Evolutionary conservation across 371 early-diverging fungal species (phyloP).

Genomic region (Rhizopus microsporus): DNA sequence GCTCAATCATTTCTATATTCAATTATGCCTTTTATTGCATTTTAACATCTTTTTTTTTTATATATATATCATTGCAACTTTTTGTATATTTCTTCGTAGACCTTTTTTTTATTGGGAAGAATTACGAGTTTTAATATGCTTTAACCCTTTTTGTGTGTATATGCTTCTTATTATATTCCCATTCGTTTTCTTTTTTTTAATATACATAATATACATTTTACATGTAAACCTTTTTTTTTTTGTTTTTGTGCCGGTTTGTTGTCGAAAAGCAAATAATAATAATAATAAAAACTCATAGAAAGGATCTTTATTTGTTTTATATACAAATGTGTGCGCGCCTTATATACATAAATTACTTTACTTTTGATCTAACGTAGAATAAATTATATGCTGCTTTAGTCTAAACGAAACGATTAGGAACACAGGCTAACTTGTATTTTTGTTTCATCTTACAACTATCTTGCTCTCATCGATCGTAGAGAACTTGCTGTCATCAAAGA

Average conservation of each 20-base stretch:
- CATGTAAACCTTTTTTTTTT: too few relatives aligned
- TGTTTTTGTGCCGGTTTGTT: too few relatives aligned
- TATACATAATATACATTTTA: not conserved
- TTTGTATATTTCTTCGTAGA: not conserved
- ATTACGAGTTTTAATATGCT: not conserved
- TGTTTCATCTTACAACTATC: constrained; percentile 54
- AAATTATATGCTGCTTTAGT: constrained; percentile 37
- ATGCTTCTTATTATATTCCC: not conserved
- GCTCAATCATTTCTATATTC: not conserved
- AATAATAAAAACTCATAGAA: too few relatives aligned
- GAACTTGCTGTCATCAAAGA: constrained; percentile 91
- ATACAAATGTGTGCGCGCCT: not conserved
- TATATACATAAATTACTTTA: constrained; percentile 15
- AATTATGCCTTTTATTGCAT: constrained; percentile 1
- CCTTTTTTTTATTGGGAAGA: too few relatives aligned
- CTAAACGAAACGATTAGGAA: constrained; percentile 5
- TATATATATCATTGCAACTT: not conserved
- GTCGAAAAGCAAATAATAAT: too few relatives aligned
- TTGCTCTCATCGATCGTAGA: constrained; percentile 64
- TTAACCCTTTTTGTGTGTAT: constrained; percentile 1
- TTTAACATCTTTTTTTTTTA: not conserved
- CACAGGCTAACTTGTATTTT: constrained; percentile 31
- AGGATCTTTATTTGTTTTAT: not conserved
- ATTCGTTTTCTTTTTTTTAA: not conserved
- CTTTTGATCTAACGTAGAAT: constrained; percentile 36